These are phyloP conservation scores for Fusarium hostae DNA, from an alignment of 2,329 filamentous ascomycete species.

Conservation along the genomic window DNA sequence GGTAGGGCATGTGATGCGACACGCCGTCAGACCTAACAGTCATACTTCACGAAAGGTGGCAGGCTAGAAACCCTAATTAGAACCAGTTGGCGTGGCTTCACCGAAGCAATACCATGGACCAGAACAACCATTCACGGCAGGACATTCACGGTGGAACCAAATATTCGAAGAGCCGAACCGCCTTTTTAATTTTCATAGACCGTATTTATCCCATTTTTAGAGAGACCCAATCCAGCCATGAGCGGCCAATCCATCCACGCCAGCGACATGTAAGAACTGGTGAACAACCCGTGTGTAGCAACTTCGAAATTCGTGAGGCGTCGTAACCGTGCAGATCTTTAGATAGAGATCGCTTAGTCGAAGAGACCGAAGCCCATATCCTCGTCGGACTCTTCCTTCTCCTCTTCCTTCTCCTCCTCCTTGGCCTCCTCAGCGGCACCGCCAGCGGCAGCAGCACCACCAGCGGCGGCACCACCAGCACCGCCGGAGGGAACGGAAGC, in stretches of 20 bases:
- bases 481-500: slow-evolving; percentile 97
- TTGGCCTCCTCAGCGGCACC: slow-evolving; percentile 76
- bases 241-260: slow-evolving; percentile 48
- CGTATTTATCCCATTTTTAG: slow-evolving; percentile 45
- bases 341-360: slow-evolving; percentile 66
- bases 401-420: slow-evolving; percentile 84
- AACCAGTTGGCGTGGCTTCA: not conserved
- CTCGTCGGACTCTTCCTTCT: slow-evolving; percentile 71
- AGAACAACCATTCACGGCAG: not conserved
- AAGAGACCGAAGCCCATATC: slow-evolving; percentile 83
- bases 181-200: slow-evolving; percentile 47
- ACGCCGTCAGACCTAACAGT: slow-evolving; percentile 8
- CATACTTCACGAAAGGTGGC: not conserved
- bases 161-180: slow-evolving; percentile 43
- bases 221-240: slow-evolving; percentile 47
- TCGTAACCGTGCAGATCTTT: slow-evolving; percentile 47
- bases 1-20: not conserved
- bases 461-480: slow-evolving; percentile 75
- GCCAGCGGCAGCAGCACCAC: slow-evolving; percentile 74
- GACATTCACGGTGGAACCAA: not conserved
- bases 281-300: slow-evolving; percentile 48
- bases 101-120: not conserved
- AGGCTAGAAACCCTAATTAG: slow-evolving; percentile 17
- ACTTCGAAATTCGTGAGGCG: slow-evolving; percentile 50
- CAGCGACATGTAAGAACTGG: slow-evolving; percentile 47